Evolutionary conservation across 2,329 filamentous ascomycete species (phyloP), one percentile per base, ranked within the genome.

Genomic region (Neonectria punicea): DNA sequence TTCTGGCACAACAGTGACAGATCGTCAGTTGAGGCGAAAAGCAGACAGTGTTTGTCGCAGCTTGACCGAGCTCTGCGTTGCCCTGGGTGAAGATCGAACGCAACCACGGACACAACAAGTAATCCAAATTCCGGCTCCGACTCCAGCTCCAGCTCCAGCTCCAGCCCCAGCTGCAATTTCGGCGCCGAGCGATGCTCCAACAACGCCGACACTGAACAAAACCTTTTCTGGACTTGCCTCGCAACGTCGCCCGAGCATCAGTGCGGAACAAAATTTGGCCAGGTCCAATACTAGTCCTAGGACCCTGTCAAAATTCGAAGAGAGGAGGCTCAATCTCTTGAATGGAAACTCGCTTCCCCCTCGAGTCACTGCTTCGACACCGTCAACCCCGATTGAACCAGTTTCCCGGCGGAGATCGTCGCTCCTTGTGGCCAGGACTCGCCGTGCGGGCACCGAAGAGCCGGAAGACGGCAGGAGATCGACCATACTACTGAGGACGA

Each of bases 1-100:
- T 32, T 80, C 82, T 36, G 79, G 80, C 55, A 79, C 81, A 13
- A 83, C 83, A 1, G 80, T 90, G 11, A 90, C 92, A 1, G 95
- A 99, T 76, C 89, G 96, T 55, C 93, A 97, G 76, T 85, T 97
- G 16, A 89, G 94, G 53, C 89, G 95, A 67, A 98, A 97, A 79
- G 93, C 93, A 30, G 95, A 99, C 76, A 94, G 92, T 75, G 89
- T 99, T 76, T 98, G 96, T 77, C 91, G 95, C 58, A 96, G 92
- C 74, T 82, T 99, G 69, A 98, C 95, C 0, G 96, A 99, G 78
- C 85, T 99, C 7, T 97, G 93, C 76, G 87, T 99, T 61, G 92
- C 94, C 1, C 82, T 99, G 58, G 90, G 90, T 32, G 92, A 93
- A 67, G 87, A 89, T 44, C 77, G 76, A 4, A 74, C 77, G 2